Evolutionary conservation across 2,329 filamentous ascomycete genomes (phyloP).

Genomic region (Acephala macrosclerotiorum): DNA sequence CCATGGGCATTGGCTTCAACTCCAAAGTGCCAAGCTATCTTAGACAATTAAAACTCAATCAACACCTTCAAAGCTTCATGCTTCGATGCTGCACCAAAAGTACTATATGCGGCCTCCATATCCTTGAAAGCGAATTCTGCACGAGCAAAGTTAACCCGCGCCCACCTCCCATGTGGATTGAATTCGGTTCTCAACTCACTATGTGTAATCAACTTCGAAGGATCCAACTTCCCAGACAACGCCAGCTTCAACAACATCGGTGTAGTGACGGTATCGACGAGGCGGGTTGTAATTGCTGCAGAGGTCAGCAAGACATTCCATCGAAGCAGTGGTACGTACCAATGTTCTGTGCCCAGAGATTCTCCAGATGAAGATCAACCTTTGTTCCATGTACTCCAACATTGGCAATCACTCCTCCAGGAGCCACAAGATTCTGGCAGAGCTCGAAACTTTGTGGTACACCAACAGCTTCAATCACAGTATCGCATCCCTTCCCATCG

Average conservation of each 20-base stretch:
- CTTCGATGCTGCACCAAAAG: constrained; percentile 51
- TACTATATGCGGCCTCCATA: constrained; percentile 53
- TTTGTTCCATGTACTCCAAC: constrained; percentile 64
- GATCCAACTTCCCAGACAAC: constrained; percentile 50
- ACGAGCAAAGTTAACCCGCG: constrained; percentile 13
- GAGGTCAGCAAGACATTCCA: constrained; percentile 3
- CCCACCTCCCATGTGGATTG: constrained; percentile 10
- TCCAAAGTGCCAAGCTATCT: background rate
- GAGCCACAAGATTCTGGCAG: constrained; percentile 59
- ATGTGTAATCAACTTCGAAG: constrained; percentile 54
- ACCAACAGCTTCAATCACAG: constrained; percentile 65
- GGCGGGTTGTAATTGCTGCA: constrained; percentile 53
- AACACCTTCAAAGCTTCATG: constrained; percentile 54
- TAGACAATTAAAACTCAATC: constrained; percentile 42
- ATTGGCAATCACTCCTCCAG: constrained; percentile 62
- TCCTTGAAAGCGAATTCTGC: constrained; percentile 51
- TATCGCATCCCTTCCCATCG: constrained; percentile 60
- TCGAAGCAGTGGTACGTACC: constrained; percentile 45
- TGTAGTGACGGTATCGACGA: constrained; percentile 56
- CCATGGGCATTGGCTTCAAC: background rate
- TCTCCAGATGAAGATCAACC: constrained; percentile 59
- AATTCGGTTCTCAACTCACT: constrained; percentile 41
- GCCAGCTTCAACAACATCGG: constrained; percentile 58
- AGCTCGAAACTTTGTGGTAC: constrained; percentile 60
- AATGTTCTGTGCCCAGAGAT: constrained; percentile 62